A percentile compares a stretch with the other conserved stretches of the same genome.
These are phyloP conservation scores for Saxophila tyrrhenica DNA, from an alignment of 495 filamentous ascomycete species.

Conservation along the genomic window DNA sequence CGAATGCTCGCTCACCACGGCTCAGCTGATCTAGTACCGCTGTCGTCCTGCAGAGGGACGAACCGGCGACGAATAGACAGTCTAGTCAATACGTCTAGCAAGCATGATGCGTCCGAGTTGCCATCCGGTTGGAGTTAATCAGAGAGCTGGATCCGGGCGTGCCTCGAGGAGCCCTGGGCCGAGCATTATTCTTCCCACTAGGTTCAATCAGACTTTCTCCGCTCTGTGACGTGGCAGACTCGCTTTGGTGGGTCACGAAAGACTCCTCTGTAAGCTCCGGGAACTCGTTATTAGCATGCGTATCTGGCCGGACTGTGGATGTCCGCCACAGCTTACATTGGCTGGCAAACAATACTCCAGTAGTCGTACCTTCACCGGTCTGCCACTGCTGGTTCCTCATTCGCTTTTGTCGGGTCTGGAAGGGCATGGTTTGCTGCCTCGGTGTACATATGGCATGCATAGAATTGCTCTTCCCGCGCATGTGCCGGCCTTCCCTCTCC, in stretches of 20 bases:
- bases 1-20: background rate
- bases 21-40: conserved; percentile 20
- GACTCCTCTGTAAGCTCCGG: conserved; percentile 5
- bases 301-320: conserved; percentile 3
- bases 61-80: conserved; percentile 1
- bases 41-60: conserved; percentile 12
- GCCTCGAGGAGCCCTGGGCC: background rate
- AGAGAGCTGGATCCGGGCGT: background rate
- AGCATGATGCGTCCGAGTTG: conserved; percentile 4
- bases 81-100: background rate
- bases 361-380: conserved; percentile 3
- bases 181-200: conserved; percentile 4
- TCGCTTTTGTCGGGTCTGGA: background rate
- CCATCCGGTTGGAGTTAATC: background rate
- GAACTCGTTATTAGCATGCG: conserved; percentile 2
- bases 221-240: conserved; percentile 20
- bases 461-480: background rate
- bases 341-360: background rate
- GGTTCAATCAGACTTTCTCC: conserved; percentile 16
- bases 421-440: background rate
- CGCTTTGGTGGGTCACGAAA: conserved; percentile 13
- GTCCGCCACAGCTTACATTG: conserved; percentile 1
- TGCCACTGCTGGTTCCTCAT: background rate
- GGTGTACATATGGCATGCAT: background rate
- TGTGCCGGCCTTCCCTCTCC: background rate